These are phyloP conservation scores for Casuarina glauca DNA, from an alignment of 306 rosid species.

Conservation along the genomic window DNA sequence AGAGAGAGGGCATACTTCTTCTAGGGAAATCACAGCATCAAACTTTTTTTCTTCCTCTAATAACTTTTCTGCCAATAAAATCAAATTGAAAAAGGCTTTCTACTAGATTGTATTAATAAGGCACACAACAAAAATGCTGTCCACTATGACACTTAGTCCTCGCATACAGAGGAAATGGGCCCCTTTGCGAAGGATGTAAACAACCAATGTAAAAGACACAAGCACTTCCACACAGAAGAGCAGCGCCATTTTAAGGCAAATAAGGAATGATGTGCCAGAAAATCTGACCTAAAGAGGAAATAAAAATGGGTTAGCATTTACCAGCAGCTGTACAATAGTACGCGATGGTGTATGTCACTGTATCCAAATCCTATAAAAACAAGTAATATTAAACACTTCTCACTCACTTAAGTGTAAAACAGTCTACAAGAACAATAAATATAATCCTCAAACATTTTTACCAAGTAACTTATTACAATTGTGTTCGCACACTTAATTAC, in stretches of 20 bases:
- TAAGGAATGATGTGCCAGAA: slow-evolving; percentile 17
- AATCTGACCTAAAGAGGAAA: slow-evolving; percentile 16
- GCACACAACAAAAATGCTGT: not conserved
- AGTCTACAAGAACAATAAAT: slow-evolving; percentile 11
- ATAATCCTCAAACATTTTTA: not conserved
- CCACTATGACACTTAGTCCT: slow-evolving; percentile 1
- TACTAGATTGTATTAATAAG: slow-evolving; percentile 16
- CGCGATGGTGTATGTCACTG: slow-evolving; percentile 67
- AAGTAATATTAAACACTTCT: slow-evolving; percentile 20
- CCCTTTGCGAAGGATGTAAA: too few species aligned
- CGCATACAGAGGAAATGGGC: slow-evolving; percentile 19
- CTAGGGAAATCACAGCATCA: slow-evolving; percentile 85
- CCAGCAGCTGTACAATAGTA: slow-evolving; percentile 91
- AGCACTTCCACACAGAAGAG: too few species aligned
- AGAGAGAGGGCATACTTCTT: slow-evolving; percentile 55
- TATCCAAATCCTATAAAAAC: slow-evolving; percentile 69
- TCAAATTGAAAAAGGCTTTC: not conserved
- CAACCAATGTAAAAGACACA: too few species aligned
- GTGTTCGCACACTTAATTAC: not conserved
- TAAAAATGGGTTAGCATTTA: slow-evolving; percentile 41
- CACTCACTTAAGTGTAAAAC: not conserved
- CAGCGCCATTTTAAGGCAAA: not conserved
- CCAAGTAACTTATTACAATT: not conserved
- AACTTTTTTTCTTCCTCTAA: slow-evolving; percentile 16
- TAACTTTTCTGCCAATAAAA: too few species aligned